Base-by-base conservation (phyloP, 495 filamentous ascomycete genomes). In the Penicillium herquei region DNA sequence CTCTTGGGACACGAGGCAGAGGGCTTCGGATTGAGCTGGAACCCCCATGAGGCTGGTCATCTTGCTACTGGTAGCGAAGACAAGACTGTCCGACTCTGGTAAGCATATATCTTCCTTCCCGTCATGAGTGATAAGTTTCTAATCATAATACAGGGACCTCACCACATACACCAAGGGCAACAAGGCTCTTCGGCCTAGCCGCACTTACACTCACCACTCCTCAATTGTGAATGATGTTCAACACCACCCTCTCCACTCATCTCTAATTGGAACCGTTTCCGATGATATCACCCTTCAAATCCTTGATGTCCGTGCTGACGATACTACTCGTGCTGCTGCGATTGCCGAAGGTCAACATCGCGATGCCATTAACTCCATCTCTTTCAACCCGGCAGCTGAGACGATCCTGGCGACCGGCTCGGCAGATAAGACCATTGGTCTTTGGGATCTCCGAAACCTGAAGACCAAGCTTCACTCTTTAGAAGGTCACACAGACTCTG, bases 221-320 rank as follows among this genome's bases (percentile, higher is more conserved):
- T 86, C 94, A 4, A 90, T 92, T 39, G 95, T 99, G 61, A 98
- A 98, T 63, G 95, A 98, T 63, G 94, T 99, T 37, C 89, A 96
- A 70, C 86, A 96, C 67, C 92, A 97, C 65, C 92, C 93, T 26
- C 75, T 90, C 45, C 88, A 90, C 53, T 81, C 82, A 37, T 84
- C 84, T 49, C 83, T 95, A 52, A 90, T 98, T 51, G 95, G 91
- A 52, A 92, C 88, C 13, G 94, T 96, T 2, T 98, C 95, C 17
- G 95, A 99, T 67, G 95, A 99, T 64, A 80, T 93, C 54, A 96
- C 90, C 5, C 82, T 98, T 39, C 89, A 96, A 69, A 88, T 99
- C 50, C 78, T 98, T 49, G 95, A 99, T 70, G 80, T 87, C 18
- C 88, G 95, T 44, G 76, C 81, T 49, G 41, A 81, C 0, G 77